Base-by-base conservation (phyloP, 257 asterid genomes). In the Ilex asprella region DNA sequence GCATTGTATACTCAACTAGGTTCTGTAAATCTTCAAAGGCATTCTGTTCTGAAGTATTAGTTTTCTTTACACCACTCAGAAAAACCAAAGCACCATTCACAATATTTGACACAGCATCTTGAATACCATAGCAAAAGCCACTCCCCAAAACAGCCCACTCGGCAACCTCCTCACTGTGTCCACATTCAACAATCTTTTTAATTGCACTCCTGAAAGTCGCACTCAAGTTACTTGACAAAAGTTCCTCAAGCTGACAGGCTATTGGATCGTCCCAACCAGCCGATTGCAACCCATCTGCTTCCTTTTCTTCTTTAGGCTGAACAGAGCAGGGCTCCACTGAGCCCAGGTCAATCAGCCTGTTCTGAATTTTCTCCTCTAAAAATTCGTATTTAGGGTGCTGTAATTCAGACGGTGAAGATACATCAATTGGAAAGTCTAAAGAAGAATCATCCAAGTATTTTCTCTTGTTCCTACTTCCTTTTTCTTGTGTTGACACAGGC, bases 211-310 rank as follows among this genome's bases (percentile, higher is more conserved):
- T 47, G 74, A 84, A 86, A 16, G 76, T 76, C 2, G 68, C 67
- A 13, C 31, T 59, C 64, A 92, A 69, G 63, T 75, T 65, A 14
- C 70, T 67, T 0, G 78, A 60, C 63, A 92, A 67, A 44, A 89
- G 78, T 35, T 80, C 79, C 74, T 74, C 88, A 2, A 89, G 82
- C 77, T 85, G 83, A 55, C 67, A 61, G 57, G 78, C 73, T 10
- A 75, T 43, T 2, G 88, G 76, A 59, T 83, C 83, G 2, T 81
- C 88, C 98, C 98, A 84, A 64, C 82, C 88, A 2, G 74, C 77
- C 14, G 60, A 58, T 47, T 58, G 73, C 50, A 55, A 53, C 35
- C 58, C 76, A 60, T 73, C 81, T 35, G 16, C 39, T 63, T 62
- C 80, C 63, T 61, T 66, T 55, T 73, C 82, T 35, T 56, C 64